phyloP scores from a whole-genome alignment of 2,329 filamentous ascomycete genomes.

The Apiospora marii region DNA sequence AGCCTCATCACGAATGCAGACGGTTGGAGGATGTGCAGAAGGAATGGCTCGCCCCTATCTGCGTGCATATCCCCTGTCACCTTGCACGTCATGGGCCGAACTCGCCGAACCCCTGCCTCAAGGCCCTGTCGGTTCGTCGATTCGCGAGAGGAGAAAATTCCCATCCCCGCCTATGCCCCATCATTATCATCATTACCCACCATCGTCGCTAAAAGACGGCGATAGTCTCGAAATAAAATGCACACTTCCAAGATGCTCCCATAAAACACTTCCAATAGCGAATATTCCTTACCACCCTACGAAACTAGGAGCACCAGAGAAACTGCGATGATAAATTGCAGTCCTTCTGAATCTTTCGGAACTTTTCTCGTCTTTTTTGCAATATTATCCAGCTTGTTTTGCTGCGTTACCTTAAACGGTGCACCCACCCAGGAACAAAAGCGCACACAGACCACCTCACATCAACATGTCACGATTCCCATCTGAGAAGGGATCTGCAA shows the following conservation, averaged over 20 bases:
- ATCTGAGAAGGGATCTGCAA: background rate
- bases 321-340: too few relatives aligned
- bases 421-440: background rate
- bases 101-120: background rate
- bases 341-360: too few relatives aligned
- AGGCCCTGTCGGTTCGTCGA: background rate
- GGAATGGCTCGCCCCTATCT: background rate
- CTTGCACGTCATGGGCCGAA: conserved; percentile 1
- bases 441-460: conserved; percentile 2
- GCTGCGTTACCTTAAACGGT: too few relatives aligned
- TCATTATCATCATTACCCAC: background rate
- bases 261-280: too few relatives aligned
- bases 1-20: background rate
- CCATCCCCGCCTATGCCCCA: conserved; percentile 7
- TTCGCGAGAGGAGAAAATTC: conserved; percentile 7
- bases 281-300: too few relatives aligned
- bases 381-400: too few relatives aligned
- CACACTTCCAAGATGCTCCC: too few relatives aligned
- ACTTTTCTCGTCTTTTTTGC: too few relatives aligned
- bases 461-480: conserved; percentile 1
- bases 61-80: background rate
- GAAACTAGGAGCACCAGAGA: too few relatives aligned
- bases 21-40: background rate
- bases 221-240: background rate
- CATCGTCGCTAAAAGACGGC: background rate